Base-by-base conservation (phyloP, 2,329 filamentous ascomycete species). In the Talaromyces rugulosus region DNA sequence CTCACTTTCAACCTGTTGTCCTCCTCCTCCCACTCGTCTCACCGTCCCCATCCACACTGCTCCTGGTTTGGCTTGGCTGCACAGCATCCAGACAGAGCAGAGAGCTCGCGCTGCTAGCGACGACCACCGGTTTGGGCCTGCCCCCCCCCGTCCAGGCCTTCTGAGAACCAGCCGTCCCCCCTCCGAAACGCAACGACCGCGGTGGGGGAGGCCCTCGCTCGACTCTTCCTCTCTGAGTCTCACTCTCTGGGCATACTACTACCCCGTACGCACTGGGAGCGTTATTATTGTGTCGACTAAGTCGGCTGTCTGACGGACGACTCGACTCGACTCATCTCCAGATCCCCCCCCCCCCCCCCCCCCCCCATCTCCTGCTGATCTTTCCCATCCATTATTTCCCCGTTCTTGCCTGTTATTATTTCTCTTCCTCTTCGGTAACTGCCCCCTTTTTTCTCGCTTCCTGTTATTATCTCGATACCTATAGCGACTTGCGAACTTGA, bases 1-100 rank as follows among this genome's bases (percentile, higher is more conserved):
- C 71, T 75, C 73, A 75, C 70, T 75, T 74, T 72, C 23, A 23
- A 23, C 23, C 23, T 23, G 23, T 23, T 23, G 23, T 44, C 30
- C 12, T 47, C 23, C 27, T 31, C 4, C 51, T n/a, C 51, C 23
- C 4, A 7, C 51, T 33, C 36, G 12, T 40, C 58, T 44, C 36
- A 42, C 33, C 27, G 28, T 53, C 40, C 34, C 42, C 23, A 51
- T 23, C 42, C 42, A 47, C 23, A 47, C 42, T 23, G 1, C 34
- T 40, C 36, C 36, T 40, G 36, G 14, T 16, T 6, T 16, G 16
- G 16, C 36, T 40, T 40, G 36, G 36, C 36, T 16, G 36, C 36
- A 40, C 14, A 7, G 36, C 23, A 23, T 23, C 23, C 23, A 23
- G 23, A 23, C 23, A 23, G 23, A 23, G 23, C 23, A 23, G 23